Conservation (phyloP, 2,329 filamentous ascomycete species). For the Septoria petroselini region DNA sequence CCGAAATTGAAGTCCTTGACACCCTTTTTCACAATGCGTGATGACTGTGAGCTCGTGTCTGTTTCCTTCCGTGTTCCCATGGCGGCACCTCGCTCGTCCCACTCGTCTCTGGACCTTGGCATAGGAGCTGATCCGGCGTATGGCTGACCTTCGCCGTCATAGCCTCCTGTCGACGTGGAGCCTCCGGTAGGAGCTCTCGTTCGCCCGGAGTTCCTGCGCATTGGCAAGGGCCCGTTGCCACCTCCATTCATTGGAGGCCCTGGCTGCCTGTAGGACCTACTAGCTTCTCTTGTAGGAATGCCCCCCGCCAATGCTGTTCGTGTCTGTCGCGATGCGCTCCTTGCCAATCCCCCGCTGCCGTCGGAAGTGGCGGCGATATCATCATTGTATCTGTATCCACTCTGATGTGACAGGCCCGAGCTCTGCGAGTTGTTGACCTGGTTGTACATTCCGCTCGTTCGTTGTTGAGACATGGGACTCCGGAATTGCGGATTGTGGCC, state of each 20-base stretch:
- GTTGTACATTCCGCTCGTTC: conserved; percentile 49
- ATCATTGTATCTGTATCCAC: conserved; percentile 49
- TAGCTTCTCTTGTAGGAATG: conserved; percentile 63
- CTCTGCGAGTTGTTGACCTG: conserved; percentile 49
- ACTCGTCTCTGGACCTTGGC: conserved; percentile 74
- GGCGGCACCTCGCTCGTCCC: conserved; percentile 93
- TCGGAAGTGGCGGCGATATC: conserved; percentile 37
- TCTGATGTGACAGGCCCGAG: conserved; percentile 40
- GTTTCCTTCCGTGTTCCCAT: conserved; percentile 77
- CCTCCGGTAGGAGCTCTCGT: conserved; percentile 35
- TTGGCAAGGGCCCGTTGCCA: conserved; percentile 59
- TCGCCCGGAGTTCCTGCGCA: conserved; percentile 72
- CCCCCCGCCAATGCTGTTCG: conserved; percentile 58
- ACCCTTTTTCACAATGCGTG: conserved; percentile 88
- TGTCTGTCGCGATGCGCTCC: conserved; percentile 63
- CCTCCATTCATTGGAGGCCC: conserved; percentile 55
- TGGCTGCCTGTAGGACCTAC: conserved; percentile 62
- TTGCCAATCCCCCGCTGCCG: conserved; percentile 51
- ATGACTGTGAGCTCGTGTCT: conserved; percentile 77
- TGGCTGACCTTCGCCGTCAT: conserved; percentile 26
- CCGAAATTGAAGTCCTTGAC: conserved; percentile 97
- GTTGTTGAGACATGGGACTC: conserved; percentile 36
- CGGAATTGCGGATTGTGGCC: conserved; percentile 26
- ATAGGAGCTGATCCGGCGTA: conserved; percentile 49
- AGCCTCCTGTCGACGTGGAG: conserved; percentile 25